A percentile compares a stretch with the other conserved stretches of the same genome.
Evolutionary conservation across 106 monocot species (phyloP).

Genomic region (Dioscorea alata): DNA sequence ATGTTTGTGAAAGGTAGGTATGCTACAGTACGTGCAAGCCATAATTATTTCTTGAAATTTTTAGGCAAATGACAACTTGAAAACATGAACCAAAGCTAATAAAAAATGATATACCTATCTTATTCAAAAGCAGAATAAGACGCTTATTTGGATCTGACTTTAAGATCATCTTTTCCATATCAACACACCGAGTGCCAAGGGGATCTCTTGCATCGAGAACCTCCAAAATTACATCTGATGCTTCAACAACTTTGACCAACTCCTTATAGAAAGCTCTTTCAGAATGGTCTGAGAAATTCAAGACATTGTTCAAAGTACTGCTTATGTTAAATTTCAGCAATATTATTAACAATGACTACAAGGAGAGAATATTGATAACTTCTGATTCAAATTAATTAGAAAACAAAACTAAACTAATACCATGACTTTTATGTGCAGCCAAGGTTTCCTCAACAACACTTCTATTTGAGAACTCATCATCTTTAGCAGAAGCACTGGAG

Average conservation of each 20-base stretch:
- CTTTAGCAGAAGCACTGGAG: conserved; percentile 26
- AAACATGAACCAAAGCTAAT: no score
- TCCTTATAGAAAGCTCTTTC: conserved; percentile 96
- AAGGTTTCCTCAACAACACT: conserved; percentile 19
- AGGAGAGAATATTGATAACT: no score
- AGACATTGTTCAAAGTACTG: no score
- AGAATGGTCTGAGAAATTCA: conserved; percentile 68
- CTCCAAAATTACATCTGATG: conserved; percentile 98
- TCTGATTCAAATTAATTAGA: no score
- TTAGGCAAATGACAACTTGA: no score
- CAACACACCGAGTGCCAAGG: conserved; percentile 83
- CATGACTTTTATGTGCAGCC: conserved; percentile 34
- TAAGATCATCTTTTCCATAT: conserved; percentile 88
- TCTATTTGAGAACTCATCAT: conserved; percentile 28
- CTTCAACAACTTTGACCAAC: conserved; percentile 87
- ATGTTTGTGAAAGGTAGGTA: no score
- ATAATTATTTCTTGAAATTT: no score
- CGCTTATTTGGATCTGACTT: conserved; percentile 85
- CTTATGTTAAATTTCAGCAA: no score
- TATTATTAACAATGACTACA: no score
- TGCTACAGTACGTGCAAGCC: no score
- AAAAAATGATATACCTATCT: conserved; percentile 56
- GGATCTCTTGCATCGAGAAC: conserved; percentile 98
- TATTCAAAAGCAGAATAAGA: conserved; percentile 88
- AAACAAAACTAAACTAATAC: conserved; percentile 14